Conservation (phyloP, 2,329 filamentous ascomycete genomes). For the Hypoxylon sp. region DNA sequence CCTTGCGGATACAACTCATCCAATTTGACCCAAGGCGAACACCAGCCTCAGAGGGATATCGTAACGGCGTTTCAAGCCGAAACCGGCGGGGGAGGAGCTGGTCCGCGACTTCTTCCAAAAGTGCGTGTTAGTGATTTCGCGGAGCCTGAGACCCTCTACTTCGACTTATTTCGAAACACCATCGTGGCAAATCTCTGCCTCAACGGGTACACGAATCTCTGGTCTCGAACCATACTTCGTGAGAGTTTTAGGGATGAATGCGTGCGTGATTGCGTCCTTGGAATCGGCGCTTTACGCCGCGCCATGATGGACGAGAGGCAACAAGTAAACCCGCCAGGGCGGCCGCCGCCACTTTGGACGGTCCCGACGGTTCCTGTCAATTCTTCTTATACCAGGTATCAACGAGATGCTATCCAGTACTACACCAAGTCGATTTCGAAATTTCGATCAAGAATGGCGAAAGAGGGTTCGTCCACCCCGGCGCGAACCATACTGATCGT, state of each 20-base stretch:
- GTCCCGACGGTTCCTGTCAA: conserved; percentile 20
- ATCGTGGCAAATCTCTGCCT: conserved; percentile 37
- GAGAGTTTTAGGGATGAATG: conserved; percentile 44
- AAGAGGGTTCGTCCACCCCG: conserved; percentile 26
- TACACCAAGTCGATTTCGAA: conserved; percentile 38
- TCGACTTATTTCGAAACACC: conserved; percentile 39
- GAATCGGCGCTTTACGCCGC: conserved; percentile 39
- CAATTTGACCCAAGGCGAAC: conserved; percentile 2
- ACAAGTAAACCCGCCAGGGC: background rate
- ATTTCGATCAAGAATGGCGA: conserved; percentile 28
- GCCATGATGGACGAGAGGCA: conserved; percentile 32
- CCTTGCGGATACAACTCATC: conserved; percentile 34
- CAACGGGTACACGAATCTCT: conserved; percentile 42
- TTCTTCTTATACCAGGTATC: conserved; percentile 18
- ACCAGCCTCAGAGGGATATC: conserved; percentile 3
- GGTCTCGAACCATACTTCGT: conserved; percentile 40
- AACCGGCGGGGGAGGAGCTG: background rate
- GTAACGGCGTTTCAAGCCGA: conserved; percentile 15
- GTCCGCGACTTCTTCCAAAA: conserved; percentile 6
- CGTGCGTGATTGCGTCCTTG: conserved; percentile 40
- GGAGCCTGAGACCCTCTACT: conserved; percentile 35
- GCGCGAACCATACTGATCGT: conserved; percentile 36
- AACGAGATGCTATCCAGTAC: conserved; percentile 38
- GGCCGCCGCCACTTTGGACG: conserved; percentile 22
- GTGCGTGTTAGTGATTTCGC: conserved; percentile 22